Conservation (phyloP, 1,284 basidiomycete genomes). For the Pisolithus thermaeus region DNA sequence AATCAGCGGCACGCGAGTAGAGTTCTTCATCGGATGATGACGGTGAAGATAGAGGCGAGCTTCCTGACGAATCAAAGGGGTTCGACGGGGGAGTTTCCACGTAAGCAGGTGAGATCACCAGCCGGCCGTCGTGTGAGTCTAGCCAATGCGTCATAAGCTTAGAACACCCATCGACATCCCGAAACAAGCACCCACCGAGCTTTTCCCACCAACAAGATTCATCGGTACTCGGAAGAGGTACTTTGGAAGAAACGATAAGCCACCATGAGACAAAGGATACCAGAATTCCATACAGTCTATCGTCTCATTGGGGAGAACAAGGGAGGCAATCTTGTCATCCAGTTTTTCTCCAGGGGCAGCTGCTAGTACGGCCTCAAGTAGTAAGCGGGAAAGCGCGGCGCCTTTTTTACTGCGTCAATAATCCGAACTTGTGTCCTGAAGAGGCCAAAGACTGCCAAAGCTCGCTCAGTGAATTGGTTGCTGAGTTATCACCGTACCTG, state of each 20-base stretch:
- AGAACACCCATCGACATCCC: neutral
- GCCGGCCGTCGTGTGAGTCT: slow-evolving; percentile 56
- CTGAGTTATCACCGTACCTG: slow-evolving; percentile 43
- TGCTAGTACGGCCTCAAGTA: slow-evolving; percentile 57
- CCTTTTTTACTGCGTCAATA: slow-evolving; percentile 73
- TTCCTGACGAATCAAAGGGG: slow-evolving; percentile 63
- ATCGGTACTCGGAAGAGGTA: slow-evolving; percentile 76
- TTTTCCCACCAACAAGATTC: slow-evolving; percentile 72
- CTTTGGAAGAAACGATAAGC: slow-evolving; percentile 31
- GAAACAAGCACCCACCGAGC: slow-evolving; percentile 41
- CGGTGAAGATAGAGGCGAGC: slow-evolving; percentile 64
- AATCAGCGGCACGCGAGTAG: slow-evolving; percentile 58
- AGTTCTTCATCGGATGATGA: slow-evolving; percentile 80
- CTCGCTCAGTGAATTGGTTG: neutral
- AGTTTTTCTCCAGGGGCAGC: slow-evolving; percentile 60
- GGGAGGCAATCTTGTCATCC: slow-evolving; percentile 62
- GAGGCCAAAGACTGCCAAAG: slow-evolving; percentile 68
- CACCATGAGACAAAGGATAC: neutral
- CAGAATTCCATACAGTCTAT: slow-evolving; percentile 28
- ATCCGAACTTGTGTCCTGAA: slow-evolving; percentile 76
- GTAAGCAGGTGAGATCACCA: slow-evolving; percentile 42
- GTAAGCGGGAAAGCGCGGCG: slow-evolving; percentile 62
- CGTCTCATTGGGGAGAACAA: slow-evolving; percentile 37
- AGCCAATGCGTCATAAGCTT: slow-evolving; percentile 5
- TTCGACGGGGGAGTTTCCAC: slow-evolving; percentile 42